These are phyloP conservation scores for Zygosaccharomyces bailii DNA, from an alignment of 805 yeast species.

Conservation along the genomic window DNA sequence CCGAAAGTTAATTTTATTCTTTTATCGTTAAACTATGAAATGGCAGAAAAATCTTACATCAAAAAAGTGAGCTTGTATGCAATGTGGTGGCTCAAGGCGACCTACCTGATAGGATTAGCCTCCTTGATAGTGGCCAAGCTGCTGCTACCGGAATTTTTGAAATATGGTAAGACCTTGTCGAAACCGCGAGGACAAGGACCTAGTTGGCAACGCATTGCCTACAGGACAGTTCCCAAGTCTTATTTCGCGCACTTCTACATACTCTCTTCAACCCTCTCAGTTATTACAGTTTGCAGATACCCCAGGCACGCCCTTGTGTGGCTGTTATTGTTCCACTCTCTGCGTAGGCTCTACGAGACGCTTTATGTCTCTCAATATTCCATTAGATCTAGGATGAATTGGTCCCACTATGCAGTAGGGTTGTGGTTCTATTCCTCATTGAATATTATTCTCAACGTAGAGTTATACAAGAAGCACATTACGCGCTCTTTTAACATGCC, in stretches of 20 bases:
- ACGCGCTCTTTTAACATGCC: constrained; percentile 12
- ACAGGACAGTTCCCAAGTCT: constrained; percentile 55
- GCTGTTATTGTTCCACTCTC: constrained; percentile 47
- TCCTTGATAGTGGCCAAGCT: constrained; percentile 37
- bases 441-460: constrained; percentile 38
- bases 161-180: constrained; percentile 45
- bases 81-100: constrained; percentile 6
- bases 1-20: background rate
- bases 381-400: constrained; percentile 51
- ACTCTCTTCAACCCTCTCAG: constrained; percentile 38
- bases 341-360: constrained; percentile 56
- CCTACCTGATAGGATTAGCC: constrained; percentile 21
- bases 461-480: constrained; percentile 26
- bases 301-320: constrained; percentile 21
- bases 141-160: constrained; percentile 37
- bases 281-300: constrained; percentile 17
- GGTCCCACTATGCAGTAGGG: constrained; percentile 66
- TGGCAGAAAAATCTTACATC: too few relatives aligned
- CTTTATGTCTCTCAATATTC: constrained; percentile 46
- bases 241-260: constrained; percentile 64
- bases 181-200: constrained; percentile 2
- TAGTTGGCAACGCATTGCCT: constrained; percentile 16
- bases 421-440: constrained; percentile 53
- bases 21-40: too few relatives aligned
- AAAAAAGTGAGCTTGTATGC: background rate